phyloP scores from a whole-genome alignment of 176 grass and related monocot genomes.

The Lolium perenne region DNA sequence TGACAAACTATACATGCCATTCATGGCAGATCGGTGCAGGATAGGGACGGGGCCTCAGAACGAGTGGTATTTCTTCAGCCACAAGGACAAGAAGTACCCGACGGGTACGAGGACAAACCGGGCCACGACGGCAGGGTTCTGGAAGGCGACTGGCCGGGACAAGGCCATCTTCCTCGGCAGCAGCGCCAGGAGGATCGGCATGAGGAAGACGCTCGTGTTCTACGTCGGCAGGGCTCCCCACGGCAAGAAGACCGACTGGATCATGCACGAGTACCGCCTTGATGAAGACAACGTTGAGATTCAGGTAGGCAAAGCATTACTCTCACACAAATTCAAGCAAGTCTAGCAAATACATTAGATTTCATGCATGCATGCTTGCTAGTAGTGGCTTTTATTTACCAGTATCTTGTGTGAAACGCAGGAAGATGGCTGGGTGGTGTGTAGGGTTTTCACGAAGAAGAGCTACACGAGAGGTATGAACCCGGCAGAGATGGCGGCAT shows the following conservation, averaged over 20 bases:
- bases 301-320: constrained; percentile 46
- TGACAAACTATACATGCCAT: not conserved
- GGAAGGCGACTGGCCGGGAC: constrained; percentile 95
- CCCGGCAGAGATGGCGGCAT: constrained; percentile 38
- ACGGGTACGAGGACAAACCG: constrained; percentile 92
- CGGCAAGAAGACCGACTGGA: constrained; percentile 95
- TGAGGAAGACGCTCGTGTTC: constrained; percentile 98
- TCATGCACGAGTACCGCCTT: constrained; percentile 93
- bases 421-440: constrained; percentile 99
- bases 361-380: not conserved
- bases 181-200: constrained; percentile 64
- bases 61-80: constrained; percentile 98
- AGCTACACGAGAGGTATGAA: constrained; percentile 62
- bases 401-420: constrained; percentile 52
- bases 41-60: constrained; percentile 92
- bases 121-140: constrained; percentile 83
- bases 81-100: constrained; percentile 98
- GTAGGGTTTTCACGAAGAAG: constrained; percentile 98
- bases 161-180: constrained; percentile 76
- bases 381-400: not conserved
- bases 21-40: constrained; percentile 78
- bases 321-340: not conserved
- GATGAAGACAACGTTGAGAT: constrained; percentile 67
- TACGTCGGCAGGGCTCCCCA: constrained; percentile 94
- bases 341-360: not conserved